Evolutionary conservation across 768 basidiomycete genomes (phyloP).

Genomic region (Lentinula detonsa): DNA sequence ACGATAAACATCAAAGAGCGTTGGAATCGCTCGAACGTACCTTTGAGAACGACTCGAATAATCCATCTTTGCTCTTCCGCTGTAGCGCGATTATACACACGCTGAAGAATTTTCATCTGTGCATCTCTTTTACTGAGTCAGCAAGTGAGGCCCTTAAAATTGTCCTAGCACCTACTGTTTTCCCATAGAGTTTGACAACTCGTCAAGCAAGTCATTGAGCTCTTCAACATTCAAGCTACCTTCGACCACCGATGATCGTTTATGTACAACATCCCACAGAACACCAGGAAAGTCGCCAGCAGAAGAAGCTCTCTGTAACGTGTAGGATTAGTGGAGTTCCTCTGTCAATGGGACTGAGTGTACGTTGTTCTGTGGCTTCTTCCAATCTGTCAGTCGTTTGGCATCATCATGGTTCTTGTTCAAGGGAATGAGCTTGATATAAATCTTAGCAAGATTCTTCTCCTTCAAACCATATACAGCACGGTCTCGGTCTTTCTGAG

Average conservation of each 20-base stretch:
- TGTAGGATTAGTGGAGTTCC: neutral
- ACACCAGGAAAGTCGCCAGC: constrained; percentile 83
- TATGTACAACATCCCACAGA: constrained; percentile 79
- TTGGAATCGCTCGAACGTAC: constrained; percentile 28
- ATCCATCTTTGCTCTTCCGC: constrained; percentile 93
- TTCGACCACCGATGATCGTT: constrained; percentile 74
- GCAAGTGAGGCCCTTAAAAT: neutral
- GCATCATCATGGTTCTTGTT: constrained; percentile 77
- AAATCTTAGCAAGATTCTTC: constrained; percentile 87
- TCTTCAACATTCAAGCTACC: constrained; percentile 77
- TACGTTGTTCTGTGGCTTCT: constrained; percentile 68
- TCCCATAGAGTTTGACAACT: constrained; percentile 64
- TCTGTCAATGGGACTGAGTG: constrained; percentile 11
- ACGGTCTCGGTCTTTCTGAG: constrained; percentile 89
- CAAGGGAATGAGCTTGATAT: constrained; percentile 85
- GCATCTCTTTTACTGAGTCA: constrained; percentile 44
- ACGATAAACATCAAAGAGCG: neutral
- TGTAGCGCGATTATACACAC: constrained; percentile 73
- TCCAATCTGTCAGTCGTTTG: constrained; percentile 85
- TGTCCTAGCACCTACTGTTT: constrained; percentile 50
- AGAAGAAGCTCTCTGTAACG: constrained; percentile 47
- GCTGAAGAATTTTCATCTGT: constrained; percentile 70
- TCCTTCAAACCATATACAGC: constrained; percentile 94
- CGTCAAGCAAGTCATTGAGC: constrained; percentile 76
- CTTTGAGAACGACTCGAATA: constrained; percentile 93